Evolutionary conservation across 345 rosid species (phyloP).

Genomic region (Gossypium raimondii): DNA sequence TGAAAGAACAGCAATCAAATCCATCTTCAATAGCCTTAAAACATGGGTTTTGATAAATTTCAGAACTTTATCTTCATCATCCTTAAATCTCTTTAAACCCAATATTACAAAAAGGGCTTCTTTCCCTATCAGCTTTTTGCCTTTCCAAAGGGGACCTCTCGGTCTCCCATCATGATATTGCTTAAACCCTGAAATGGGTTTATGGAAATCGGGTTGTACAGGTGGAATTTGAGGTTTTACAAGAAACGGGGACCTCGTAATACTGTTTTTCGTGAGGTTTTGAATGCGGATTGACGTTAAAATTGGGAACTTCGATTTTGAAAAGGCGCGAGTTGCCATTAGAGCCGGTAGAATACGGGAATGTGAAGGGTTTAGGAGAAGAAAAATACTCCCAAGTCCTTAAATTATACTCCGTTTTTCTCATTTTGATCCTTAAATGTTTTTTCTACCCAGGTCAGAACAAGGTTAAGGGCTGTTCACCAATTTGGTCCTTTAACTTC

Average conservation of each 20-base stretch:
- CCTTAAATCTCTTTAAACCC: slow-evolving; percentile 78
- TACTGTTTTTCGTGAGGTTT: slow-evolving; percentile 18
- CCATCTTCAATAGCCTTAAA: slow-evolving; percentile 70
- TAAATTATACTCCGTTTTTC: too few species aligned
- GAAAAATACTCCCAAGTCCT: neutral
- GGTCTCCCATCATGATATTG: slow-evolving; percentile 90
- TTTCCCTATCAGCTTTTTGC: slow-evolving; percentile 85
- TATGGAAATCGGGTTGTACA: slow-evolving; percentile 14
- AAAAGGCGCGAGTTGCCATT: slow-evolving; percentile 50
- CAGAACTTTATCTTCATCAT: slow-evolving; percentile 62
- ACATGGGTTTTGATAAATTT: slow-evolving; percentile 71
- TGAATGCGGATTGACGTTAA: slow-evolving; percentile 34
- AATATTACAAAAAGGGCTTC: slow-evolving; percentile 70
- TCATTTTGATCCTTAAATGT: too few species aligned
- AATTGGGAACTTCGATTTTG: slow-evolving; percentile 37
- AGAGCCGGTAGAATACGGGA: neutral
- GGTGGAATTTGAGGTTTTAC: slow-evolving; percentile 20
- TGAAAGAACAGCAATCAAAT: slow-evolving; percentile 66
- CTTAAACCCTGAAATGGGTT: slow-evolving; percentile 30
- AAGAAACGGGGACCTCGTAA: slow-evolving; percentile 19
- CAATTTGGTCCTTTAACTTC: too few species aligned
- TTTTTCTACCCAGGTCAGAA: too few species aligned
- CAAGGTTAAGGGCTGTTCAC: too few species aligned
- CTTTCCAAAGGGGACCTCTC: slow-evolving; percentile 92
- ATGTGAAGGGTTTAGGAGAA: neutral